Conservation (phyloP, 192 early-diverging fungal genomes). For the Backusella morwellensis region DNA sequence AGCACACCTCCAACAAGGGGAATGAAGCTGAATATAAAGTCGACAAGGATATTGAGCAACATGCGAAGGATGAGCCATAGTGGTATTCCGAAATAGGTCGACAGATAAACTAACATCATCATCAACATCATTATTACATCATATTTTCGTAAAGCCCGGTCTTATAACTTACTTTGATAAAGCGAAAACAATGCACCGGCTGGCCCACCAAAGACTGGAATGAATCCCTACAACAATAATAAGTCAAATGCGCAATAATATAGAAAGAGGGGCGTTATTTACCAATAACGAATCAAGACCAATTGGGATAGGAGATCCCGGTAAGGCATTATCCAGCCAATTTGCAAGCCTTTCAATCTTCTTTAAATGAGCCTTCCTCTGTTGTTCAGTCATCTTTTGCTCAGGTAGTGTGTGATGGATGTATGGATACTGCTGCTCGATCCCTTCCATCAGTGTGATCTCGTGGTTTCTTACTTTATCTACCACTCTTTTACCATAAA, state of each 20-base stretch:
- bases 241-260: too few relatives aligned
- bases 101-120: constrained; percentile 17
- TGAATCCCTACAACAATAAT: constrained; percentile 11
- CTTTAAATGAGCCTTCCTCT: constrained; percentile 6
- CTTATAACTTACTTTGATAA: constrained; percentile 13
- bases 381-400: background rate
- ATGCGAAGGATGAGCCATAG: constrained; percentile 24
- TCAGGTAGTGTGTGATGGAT: background rate
- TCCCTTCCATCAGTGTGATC: background rate
- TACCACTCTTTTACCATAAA: background rate
- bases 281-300: constrained; percentile 26
- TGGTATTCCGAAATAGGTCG: constrained; percentile 22
- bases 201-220: constrained; percentile 24
- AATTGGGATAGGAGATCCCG: constrained; percentile 24
- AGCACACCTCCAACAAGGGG: constrained; percentile 17
- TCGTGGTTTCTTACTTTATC: background rate
- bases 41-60: constrained; percentile 17
- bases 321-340: constrained; percentile 28
- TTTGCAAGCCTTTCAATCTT: constrained; percentile 10
- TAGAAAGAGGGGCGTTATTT: background rate
- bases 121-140: background rate
- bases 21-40: constrained; percentile 20
- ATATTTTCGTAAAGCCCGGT: background rate
- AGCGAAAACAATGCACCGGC: constrained; percentile 7
- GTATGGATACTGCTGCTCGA: constrained; percentile 9